These are phyloP conservation scores for Hericium alpestre DNA, from an alignment of 768 basidiomycete genomes.

Conservation along the genomic window DNA sequence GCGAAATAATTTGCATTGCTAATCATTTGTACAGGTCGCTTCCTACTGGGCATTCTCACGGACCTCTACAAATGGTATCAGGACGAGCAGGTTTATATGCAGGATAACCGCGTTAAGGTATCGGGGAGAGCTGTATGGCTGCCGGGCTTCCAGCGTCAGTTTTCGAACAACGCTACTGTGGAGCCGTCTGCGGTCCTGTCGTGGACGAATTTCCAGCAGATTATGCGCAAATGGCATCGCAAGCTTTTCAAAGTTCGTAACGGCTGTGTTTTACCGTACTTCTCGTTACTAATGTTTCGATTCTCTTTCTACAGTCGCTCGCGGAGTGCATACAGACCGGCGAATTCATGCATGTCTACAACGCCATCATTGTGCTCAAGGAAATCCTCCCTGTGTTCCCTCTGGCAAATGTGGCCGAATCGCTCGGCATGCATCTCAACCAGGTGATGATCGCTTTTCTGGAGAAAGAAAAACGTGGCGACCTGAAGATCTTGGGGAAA, in stretches of 20 bases:
- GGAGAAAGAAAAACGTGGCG: slow-evolving; percentile 71
- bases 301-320: slow-evolving; percentile 46
- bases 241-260: slow-evolving; percentile 55
- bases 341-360: slow-evolving; percentile 97
- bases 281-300: not conserved
- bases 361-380: slow-evolving; percentile 87
- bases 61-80: slow-evolving; percentile 75
- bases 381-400: slow-evolving; percentile 89
- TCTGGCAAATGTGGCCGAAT: slow-evolving; percentile 42
- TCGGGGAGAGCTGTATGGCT: slow-evolving; percentile 50
- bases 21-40: slow-evolving; percentile 51
- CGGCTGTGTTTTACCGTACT: not conserved
- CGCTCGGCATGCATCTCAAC: slow-evolving; percentile 45
- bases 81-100: slow-evolving; percentile 62
- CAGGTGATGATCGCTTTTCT: slow-evolving; percentile 55
- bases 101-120: slow-evolving; percentile 57
- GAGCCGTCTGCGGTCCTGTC: slow-evolving; percentile 45
- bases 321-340: slow-evolving; percentile 71
- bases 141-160: slow-evolving; percentile 59
- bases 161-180: slow-evolving; percentile 33
- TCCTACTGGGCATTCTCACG: slow-evolving; percentile 66
- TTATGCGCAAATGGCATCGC: slow-evolving; percentile 78
- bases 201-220: slow-evolving; percentile 60
- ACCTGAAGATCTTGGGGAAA: slow-evolving; percentile 69
- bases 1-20: not conserved